Percentiles rank a stretch among this genome's conserved stretches.
phyloP scores from a whole-genome alignment of 345 rosid species.

The Trapa bicornis region DNA sequence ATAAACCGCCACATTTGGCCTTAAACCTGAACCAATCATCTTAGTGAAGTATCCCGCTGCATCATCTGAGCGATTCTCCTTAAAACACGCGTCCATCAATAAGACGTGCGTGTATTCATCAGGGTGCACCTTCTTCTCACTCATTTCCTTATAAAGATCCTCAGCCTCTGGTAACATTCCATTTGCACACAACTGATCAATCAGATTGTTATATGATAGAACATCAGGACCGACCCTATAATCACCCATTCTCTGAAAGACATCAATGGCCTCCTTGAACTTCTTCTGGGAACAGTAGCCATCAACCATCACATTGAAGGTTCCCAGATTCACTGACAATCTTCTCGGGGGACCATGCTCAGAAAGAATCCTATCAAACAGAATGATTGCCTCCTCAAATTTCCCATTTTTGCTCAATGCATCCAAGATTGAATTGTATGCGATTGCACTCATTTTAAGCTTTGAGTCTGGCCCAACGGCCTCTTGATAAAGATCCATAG shows the following conservation, averaged over 20 bases:
- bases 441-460: constrained; percentile 60
- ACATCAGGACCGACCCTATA: constrained; percentile 60
- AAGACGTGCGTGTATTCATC: constrained; percentile 68
- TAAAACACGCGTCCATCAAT: constrained; percentile 71
- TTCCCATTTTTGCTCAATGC: constrained; percentile 61
- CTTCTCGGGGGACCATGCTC: constrained; percentile 59
- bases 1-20: constrained; percentile 68
- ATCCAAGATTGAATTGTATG: constrained; percentile 59
- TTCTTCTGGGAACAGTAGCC: constrained; percentile 54
- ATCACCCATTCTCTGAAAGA: constrained; percentile 52
- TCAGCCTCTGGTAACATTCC: constrained; percentile 64
- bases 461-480: constrained; percentile 37
- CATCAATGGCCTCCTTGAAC: constrained; percentile 57
- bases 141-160: constrained; percentile 65
- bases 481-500: constrained; percentile 63
- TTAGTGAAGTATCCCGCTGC: constrained; percentile 64
- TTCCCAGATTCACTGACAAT: constrained; percentile 64
- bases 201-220: constrained; percentile 59
- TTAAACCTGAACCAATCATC: constrained; percentile 59
- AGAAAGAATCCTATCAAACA: constrained; percentile 54
- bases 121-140: constrained; percentile 59
- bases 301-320: constrained; percentile 73
- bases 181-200: constrained; percentile 61
- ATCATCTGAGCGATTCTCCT: constrained; percentile 47
- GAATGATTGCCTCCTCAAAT: constrained; percentile 59